Conservation (phyloP, 164 flowering plant genomes). For the Kalanchoe fedtschenkoi region DNA sequence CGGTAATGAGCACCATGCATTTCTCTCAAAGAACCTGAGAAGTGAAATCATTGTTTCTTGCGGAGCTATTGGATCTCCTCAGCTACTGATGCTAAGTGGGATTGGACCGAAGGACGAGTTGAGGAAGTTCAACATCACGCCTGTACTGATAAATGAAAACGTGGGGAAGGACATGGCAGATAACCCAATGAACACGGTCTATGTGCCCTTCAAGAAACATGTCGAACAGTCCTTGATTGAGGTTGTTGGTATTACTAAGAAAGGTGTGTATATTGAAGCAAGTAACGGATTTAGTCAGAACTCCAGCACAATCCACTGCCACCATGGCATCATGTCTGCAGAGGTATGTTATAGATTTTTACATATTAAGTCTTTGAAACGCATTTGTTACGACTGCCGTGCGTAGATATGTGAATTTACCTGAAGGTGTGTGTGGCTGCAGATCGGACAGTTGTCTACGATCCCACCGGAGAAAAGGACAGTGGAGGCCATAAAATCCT, state of each 20-base stretch:
- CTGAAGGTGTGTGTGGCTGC: neutral
- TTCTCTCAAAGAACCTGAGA: slow-evolving; percentile 19
- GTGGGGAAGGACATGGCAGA: slow-evolving; percentile 88
- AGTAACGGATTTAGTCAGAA: slow-evolving; percentile 87
- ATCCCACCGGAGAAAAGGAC: slow-evolving; percentile 63
- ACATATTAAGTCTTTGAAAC: too few species aligned
- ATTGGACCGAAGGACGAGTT: slow-evolving; percentile 67
- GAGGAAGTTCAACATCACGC: slow-evolving; percentile 42
- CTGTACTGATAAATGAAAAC: slow-evolving; percentile 40
- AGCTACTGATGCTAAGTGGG: slow-evolving; percentile 75
- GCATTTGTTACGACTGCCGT: too few species aligned
- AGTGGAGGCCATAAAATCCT: slow-evolving; percentile 30
- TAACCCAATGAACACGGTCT: slow-evolving; percentile 79
- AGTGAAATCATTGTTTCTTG: slow-evolving; percentile 68
- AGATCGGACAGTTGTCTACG: slow-evolving; percentile 88
- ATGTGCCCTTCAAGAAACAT: slow-evolving; percentile 44
- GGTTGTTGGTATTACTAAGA: slow-evolving; percentile 85
- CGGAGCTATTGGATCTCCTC: slow-evolving; percentile 95
- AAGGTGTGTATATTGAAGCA: slow-evolving; percentile 80
- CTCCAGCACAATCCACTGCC: slow-evolving; percentile 50
- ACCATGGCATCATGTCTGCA: slow-evolving; percentile 83
- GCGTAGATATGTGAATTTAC: neutral
- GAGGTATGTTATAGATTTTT: slow-evolving; percentile 39
- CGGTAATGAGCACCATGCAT: slow-evolving; percentile 51
- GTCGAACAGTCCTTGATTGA: slow-evolving; percentile 67